Evolutionary conservation across 1,284 basidiomycete species (phyloP).

Genomic region (Sporisorium iseilematis-ciliati): DNA sequence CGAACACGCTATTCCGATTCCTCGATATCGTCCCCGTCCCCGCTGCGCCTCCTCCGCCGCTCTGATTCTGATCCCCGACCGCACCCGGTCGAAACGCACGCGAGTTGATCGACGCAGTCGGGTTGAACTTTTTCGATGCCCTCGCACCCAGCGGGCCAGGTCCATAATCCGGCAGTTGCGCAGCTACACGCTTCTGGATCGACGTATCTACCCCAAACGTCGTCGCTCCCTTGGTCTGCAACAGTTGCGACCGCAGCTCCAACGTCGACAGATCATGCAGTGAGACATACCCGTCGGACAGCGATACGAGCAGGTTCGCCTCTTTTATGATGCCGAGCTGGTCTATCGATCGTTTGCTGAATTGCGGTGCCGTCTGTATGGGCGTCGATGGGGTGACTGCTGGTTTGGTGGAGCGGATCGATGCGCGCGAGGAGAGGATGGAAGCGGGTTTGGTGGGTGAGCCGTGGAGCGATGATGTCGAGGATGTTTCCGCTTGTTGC

Average conservation of each 20-base stretch:
- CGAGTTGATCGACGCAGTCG: constrained; percentile 18
- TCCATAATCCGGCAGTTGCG: constrained; percentile 35
- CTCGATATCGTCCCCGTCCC: constrained; percentile 20
- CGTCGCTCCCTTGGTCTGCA: constrained; percentile 80
- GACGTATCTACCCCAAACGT: constrained; percentile 81
- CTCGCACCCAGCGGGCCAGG: constrained; percentile 46
- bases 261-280: constrained; percentile 76
- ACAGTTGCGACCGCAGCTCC: constrained; percentile 73
- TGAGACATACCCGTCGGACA: constrained; percentile 78
- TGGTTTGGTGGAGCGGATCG: not conserved
- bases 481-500: constrained; percentile 3
- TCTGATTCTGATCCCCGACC: constrained; percentile 35
- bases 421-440: constrained; percentile 25
- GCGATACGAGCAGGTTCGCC: constrained; percentile 81
- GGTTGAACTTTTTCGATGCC: constrained; percentile 24
- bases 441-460: constrained; percentile 29
- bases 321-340: constrained; percentile 86
- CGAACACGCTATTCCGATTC: constrained; percentile 39
- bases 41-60: constrained; percentile 4
- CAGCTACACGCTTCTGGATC: constrained; percentile 70
- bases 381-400: constrained; percentile 20
- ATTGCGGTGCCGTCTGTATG: constrained; percentile 54
- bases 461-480: constrained; percentile 13
- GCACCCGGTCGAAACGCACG: constrained; percentile 45
- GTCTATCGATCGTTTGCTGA: constrained; percentile 81